These are phyloP conservation scores for Pseudogymnoascus sp. DNA, from an alignment of 2,329 filamentous ascomycete genomes.

Conservation along the genomic window DNA sequence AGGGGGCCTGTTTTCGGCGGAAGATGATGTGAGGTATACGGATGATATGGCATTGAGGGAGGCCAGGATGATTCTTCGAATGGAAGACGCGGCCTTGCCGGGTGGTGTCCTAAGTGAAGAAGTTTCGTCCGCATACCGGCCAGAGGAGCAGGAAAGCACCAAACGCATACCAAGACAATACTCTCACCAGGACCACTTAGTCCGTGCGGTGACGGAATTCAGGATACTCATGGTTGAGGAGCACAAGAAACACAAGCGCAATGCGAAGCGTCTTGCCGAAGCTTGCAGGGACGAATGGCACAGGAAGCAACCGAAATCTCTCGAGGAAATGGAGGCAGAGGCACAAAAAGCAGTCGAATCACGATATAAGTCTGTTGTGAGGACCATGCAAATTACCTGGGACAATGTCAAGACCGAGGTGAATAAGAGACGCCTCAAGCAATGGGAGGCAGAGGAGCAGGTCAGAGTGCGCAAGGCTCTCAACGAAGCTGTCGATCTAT, in stretches of 20 bases:
- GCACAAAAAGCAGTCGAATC: constrained; percentile 56
- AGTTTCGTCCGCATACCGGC: constrained; percentile 62
- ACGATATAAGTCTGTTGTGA: constrained; percentile 65
- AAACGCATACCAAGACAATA: constrained; percentile 59
- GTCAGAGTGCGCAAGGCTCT: constrained; percentile 57
- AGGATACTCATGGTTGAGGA: constrained; percentile 72
- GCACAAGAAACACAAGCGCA: constrained; percentile 64
- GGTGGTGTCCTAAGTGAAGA: constrained; percentile 67
- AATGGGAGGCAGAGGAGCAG: constrained; percentile 59
- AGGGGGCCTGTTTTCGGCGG: constrained; percentile 43
- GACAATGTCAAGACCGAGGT: constrained; percentile 55
- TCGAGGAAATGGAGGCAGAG: constrained; percentile 76
- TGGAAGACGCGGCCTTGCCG: constrained; percentile 64
- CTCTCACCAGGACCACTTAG: constrained; percentile 78
- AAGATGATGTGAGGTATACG: constrained; percentile 50
- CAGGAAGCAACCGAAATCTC: constrained; percentile 62
- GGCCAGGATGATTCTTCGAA: constrained; percentile 57
- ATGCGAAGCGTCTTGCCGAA: constrained; percentile 71
- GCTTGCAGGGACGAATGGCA: constrained; percentile 71
- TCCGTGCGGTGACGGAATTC: constrained; percentile 71
- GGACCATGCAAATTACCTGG: constrained; percentile 47
- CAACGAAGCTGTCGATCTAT: constrained; percentile 65
- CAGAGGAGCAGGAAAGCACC: constrained; percentile 61
- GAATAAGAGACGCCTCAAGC: constrained; percentile 48
- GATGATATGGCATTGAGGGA: constrained; percentile 58